Percentiles rank a stretch among this genome's conserved stretches.
Evolutionary conservation across 2,329 filamentous ascomycete species (phyloP).

Genomic region (Blumeriella jaapii): DNA sequence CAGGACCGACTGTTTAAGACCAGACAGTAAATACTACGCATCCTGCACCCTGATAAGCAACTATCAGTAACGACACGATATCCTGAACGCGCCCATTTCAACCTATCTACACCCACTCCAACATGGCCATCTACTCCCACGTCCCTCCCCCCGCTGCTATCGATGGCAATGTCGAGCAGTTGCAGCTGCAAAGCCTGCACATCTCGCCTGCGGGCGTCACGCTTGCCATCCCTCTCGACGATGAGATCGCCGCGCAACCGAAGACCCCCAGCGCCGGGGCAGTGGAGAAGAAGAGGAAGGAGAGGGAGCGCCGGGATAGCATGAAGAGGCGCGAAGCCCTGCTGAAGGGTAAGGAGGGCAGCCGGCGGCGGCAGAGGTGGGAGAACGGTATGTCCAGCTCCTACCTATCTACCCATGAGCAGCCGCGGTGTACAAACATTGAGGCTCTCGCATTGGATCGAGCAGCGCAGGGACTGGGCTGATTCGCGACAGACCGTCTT

Average conservation of each 20-base stretch:
- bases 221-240: conserved; percentile 62
- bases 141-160: conserved; percentile 34
- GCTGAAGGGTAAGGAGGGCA: conserved; percentile 84
- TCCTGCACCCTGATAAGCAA: too few species aligned
- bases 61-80: too few species aligned
- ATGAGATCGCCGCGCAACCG: conserved; percentile 2
- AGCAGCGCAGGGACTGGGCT: neutral
- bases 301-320: conserved; percentile 41
- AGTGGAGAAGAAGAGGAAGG: conserved; percentile 18
- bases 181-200: conserved; percentile 43
- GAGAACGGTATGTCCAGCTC: conserved; percentile 63
- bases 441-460: neutral
- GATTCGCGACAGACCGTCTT: conserved; percentile 54
- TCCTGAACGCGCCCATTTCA: too few species aligned
- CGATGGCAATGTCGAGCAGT: conserved; percentile 14
- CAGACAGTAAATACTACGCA: too few species aligned
- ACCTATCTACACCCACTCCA: too few species aligned
- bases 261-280: conserved; percentile 20
- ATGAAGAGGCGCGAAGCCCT: conserved; percentile 38
- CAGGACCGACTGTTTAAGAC: too few species aligned
- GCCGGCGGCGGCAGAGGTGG: conserved; percentile 75
- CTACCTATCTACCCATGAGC: neutral
- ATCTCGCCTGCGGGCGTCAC: conserved; percentile 52
- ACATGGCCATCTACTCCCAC: conserved; percentile 41
- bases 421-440: neutral